Evolutionary conservation across 2,329 filamentous ascomycete species (phyloP).

Genomic region (Hypoxylon sp.): DNA sequence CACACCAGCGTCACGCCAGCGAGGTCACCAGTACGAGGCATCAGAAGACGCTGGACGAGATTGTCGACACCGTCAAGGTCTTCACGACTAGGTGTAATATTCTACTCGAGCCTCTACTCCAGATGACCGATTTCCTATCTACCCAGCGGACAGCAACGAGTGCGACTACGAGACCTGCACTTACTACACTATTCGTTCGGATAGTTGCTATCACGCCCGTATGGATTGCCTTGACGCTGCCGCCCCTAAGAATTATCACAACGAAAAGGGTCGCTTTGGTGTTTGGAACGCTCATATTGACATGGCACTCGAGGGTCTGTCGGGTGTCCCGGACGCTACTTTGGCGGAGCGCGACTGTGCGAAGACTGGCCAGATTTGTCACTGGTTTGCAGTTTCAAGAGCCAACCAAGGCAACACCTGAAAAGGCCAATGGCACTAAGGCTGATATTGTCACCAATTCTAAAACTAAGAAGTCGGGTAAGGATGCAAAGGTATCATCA

Average conservation of each 20-base stretch:
- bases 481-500: slow-evolving; percentile 39
- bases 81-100: slow-evolving; percentile 94
- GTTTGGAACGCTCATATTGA: slow-evolving; percentile 84
- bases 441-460: slow-evolving; percentile 20
- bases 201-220: slow-evolving; percentile 87
- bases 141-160: slow-evolving; percentile 90
- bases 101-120: slow-evolving; percentile 84
- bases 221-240: slow-evolving; percentile 84
- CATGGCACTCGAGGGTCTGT: slow-evolving; percentile 90
- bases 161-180: slow-evolving; percentile 86
- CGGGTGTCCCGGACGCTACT: slow-evolving; percentile 85
- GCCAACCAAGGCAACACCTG: slow-evolving; percentile 46
- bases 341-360: slow-evolving; percentile 84
- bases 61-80: slow-evolving; percentile 89
- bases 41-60: slow-evolving; percentile 96
- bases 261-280: slow-evolving; percentile 84
- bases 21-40: slow-evolving; percentile 75
- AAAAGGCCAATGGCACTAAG: slow-evolving; percentile 41
- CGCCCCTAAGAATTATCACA: slow-evolving; percentile 85
- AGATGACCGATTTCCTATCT: slow-evolving; percentile 90
- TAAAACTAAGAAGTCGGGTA: slow-evolving; percentile 50
- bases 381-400: slow-evolving; percentile 81
- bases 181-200: slow-evolving; percentile 88
- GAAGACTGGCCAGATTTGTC: slow-evolving; percentile 72
- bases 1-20: slow-evolving; percentile 56